Evolutionary conservation across 2,329 filamentous ascomycete genomes (phyloP).

Genomic region (Neonectria magnoliae): DNA sequence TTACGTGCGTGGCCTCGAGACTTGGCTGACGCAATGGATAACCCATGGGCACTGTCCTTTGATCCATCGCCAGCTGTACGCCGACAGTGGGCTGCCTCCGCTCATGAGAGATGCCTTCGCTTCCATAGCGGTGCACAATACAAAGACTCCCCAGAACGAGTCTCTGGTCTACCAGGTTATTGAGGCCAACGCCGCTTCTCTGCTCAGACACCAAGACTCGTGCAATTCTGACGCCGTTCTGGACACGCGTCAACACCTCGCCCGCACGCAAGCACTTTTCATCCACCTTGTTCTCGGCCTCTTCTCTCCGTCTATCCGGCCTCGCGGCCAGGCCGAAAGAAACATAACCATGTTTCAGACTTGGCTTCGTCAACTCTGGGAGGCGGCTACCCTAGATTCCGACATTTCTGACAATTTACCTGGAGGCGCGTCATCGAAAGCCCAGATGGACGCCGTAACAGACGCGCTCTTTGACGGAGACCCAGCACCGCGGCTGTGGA

Average conservation of each 20-base stretch:
- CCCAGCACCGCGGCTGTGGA: conserved; percentile 16
- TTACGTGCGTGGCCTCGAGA: neutral
- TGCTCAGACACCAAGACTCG: neutral
- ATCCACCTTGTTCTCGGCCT: conserved; percentile 13
- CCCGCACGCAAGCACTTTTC: conserved; percentile 15
- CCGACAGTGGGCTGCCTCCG: conserved; percentile 14
- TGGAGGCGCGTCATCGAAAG: neutral
- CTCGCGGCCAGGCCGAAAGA: conserved; percentile 17
- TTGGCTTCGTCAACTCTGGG: conserved; percentile 17
- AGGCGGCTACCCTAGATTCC: conserved; percentile 2
- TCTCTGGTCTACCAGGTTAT: conserved; percentile 1
- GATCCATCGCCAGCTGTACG: conserved; percentile 23
- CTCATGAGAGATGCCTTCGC: conserved; percentile 16
- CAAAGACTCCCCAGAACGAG: neutral
- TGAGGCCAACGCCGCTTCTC: neutral
- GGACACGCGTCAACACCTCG: conserved; percentile 5
- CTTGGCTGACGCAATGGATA: conserved; percentile 21
- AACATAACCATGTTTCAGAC: conserved; percentile 8
- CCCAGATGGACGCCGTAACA: neutral
- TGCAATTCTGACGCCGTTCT: neutral
- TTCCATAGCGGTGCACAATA: conserved; percentile 7
- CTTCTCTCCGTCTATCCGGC: conserved; percentile 13
- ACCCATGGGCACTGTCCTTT: conserved; percentile 14
- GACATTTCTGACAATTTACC: neutral
- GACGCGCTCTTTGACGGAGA: conserved; percentile 20